Percentiles rank a stretch among this genome's conserved stretches.
These are phyloP conservation scores for Umbelopsis isabellina DNA, from an alignment of 192 early-diverging fungal species.

Conservation along the genomic window DNA sequence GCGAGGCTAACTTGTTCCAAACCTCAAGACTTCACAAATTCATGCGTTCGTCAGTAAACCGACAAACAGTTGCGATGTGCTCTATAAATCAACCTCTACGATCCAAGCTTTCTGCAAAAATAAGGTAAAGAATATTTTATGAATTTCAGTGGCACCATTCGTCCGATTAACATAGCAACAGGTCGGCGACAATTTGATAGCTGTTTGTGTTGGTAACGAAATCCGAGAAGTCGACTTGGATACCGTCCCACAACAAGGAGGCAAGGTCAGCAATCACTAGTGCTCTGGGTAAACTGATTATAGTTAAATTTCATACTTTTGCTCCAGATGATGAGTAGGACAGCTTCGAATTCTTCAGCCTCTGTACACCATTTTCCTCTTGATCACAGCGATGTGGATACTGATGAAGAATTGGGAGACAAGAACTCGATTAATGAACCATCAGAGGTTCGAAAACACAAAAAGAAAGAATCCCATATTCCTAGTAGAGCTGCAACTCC, in stretches of 20 bases:
- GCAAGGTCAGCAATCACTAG: slow-evolving; percentile 35
- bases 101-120: slow-evolving; percentile 56
- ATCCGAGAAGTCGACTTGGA: slow-evolving; percentile 75
- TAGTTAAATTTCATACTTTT: background rate
- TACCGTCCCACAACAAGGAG: slow-evolving; percentile 43
- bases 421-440: slow-evolving; percentile 23
- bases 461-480: slow-evolving; percentile 7
- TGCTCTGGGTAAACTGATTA: background rate
- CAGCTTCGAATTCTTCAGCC: slow-evolving; percentile 33
- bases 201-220: slow-evolving; percentile 63
- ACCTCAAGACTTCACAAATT: background rate
- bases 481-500: slow-evolving; percentile 31
- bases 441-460: background rate
- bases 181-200: slow-evolving; percentile 62
- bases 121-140: slow-evolving; percentile 38
- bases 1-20: background rate
- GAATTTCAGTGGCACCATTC: background rate
- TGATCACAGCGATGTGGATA: slow-evolving; percentile 31
- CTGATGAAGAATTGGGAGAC: slow-evolving; percentile 35
- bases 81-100: slow-evolving; percentile 51
- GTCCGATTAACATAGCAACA: slow-evolving; percentile 5
- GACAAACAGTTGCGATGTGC: slow-evolving; percentile 23
- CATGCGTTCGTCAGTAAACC: background rate
- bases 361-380: slow-evolving; percentile 4
- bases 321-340: slow-evolving; percentile 11